Base-by-base conservation (phyloP, 2,329 filamentous ascomycete genomes). In the Aspergillus latus region DNA sequence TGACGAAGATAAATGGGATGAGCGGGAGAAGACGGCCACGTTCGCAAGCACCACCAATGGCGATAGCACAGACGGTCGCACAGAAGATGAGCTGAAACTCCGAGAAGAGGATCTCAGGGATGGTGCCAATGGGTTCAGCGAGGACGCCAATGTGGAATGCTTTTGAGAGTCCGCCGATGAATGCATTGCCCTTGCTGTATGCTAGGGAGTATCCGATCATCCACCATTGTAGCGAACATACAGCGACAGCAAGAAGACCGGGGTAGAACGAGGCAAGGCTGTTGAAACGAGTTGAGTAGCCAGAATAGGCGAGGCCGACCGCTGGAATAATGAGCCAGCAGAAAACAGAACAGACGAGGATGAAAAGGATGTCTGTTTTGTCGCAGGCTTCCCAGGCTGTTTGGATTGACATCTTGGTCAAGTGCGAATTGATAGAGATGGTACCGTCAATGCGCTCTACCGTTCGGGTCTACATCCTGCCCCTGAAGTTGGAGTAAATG, bases 301-400 rank as follows among this genome's bases (percentile, higher is more conserved):
- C 78, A 1, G 74, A 76, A 62, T 81, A 81, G 4, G 76, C 79
- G 15, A 81, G 75, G 8, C 79, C 79, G 42, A 81, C 78, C 0
- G 79, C 79, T 4, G 79, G 79, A 9, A 81, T 77, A 59, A 82
- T 81, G 1, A 77, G 73, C 79, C 78, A 81, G 64, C 79, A 82
- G 59, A 81, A 78, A 34, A 80, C 77, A 16, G 73, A 78, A 64
- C 78, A 81, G n/a, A 80, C 72, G 6, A 81, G 71, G 46, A 81
- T 74, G 64, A 81, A 81, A 44, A 78, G 68, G 0, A 80, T 82
- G 62, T 82, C 80, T n/a, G 68, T 80, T 58, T 78, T 76, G 65
- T 79, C 76, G 66, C 80, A 82, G 48, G 75, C 72, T 52, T 80
- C 77, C 78, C 79, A 82, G 16, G 77, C 78, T 40, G 74, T 59